A percentile compares a stretch with the other conserved stretches of the same genome.
Conservation (phyloP, 2,329 filamentous ascomycete species). For the Aspergillus caelatus region DNA sequence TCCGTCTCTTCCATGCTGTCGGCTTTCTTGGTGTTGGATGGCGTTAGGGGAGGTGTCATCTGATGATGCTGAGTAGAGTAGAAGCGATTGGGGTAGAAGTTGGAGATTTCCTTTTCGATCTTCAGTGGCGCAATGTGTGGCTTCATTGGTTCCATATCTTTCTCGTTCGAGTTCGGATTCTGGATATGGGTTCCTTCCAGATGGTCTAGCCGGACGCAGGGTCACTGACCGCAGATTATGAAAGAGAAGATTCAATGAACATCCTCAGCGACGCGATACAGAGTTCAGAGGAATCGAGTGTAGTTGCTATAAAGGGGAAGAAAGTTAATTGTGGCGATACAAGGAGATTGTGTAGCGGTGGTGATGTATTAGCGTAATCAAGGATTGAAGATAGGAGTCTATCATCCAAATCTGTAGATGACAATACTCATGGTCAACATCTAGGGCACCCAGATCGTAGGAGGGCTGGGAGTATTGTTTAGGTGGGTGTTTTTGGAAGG, state of each 20-base stretch:
- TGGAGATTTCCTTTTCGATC: slow-evolving; percentile 38
- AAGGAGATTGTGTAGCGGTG: neutral
- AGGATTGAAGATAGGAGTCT: neutral
- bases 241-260: slow-evolving; percentile 28
- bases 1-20: slow-evolving; percentile 51
- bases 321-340: neutral
- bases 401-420: slow-evolving; percentile 11
- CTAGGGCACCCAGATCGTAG: slow-evolving; percentile 13
- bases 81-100: slow-evolving; percentile 27
- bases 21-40: slow-evolving; percentile 61
- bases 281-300: neutral
- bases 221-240: slow-evolving; percentile 38
- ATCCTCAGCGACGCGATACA: slow-evolving; percentile 25
- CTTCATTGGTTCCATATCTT: slow-evolving; percentile 39
- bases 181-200: neutral
- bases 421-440: slow-evolving; percentile 11
- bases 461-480: slow-evolving; percentile 18
- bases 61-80: slow-evolving; percentile 30
- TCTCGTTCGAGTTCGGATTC: slow-evolving; percentile 1
- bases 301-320: neutral
- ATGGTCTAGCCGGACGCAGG: slow-evolving; percentile 21
- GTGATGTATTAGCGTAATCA: slow-evolving; percentile 2
- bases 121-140: slow-evolving; percentile 42
- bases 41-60: slow-evolving; percentile 77
- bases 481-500: slow-evolving; percentile 17